Conservation (phyloP, 305 asterid genomes). For the Fraxinus xanthoxyloides region DNA sequence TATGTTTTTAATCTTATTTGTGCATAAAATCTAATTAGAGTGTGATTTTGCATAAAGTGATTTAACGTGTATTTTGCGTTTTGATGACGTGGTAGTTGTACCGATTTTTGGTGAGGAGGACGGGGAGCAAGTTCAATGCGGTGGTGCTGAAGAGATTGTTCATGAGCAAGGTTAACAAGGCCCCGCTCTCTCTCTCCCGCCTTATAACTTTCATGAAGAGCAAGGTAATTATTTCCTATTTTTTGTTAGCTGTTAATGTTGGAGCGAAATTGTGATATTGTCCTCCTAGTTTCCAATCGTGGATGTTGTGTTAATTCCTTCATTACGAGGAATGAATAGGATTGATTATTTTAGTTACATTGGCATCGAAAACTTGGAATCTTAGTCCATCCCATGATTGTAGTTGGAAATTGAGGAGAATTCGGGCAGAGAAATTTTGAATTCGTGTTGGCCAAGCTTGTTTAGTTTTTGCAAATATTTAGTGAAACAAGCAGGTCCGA, state of each 20-base stretch:
- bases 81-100: conserved; percentile 5
- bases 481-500: background rate
- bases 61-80: background rate
- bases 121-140: conserved; percentile 22
- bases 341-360: background rate
- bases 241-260: background rate
- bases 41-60: background rate
- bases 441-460: background rate
- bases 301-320: background rate
- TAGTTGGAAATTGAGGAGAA: background rate
- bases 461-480: background rate
- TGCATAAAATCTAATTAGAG: background rate
- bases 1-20: background rate
- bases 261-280: background rate
- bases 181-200: conserved; percentile 18
- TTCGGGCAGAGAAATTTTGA: background rate
- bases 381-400: background rate
- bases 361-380: background rate
- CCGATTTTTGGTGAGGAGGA: conserved; percentile 23
- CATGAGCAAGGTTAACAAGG: conserved; percentile 23
- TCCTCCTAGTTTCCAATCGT: background rate
- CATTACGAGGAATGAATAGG: background rate
- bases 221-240: background rate
- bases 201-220: conserved; percentile 7
- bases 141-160: conserved; percentile 15